These are phyloP conservation scores for Blastocystis hominis DNA, from an alignment of 352 stramenopile genomes.

Conservation along the genomic window DNA sequence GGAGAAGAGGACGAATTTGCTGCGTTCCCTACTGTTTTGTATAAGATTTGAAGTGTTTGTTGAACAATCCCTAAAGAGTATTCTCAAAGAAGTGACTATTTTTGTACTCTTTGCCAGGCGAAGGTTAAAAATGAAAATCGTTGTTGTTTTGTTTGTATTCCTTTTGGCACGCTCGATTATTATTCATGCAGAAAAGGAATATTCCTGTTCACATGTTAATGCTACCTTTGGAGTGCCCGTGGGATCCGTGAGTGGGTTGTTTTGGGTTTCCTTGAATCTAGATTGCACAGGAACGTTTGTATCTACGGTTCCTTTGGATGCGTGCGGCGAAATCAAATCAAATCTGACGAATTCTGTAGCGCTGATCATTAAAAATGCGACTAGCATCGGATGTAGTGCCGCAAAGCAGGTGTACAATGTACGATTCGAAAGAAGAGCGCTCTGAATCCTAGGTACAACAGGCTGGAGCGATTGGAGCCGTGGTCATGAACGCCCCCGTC, in stretches of 20 bases:
- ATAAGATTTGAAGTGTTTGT: slow-evolving; percentile 30
- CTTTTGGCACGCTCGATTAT: not conserved
- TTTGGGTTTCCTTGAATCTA: not conserved
- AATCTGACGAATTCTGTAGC: not conserved
- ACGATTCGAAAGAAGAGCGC: not conserved
- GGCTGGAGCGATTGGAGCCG: not conserved
- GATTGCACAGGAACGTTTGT: not conserved
- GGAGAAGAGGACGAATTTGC: slow-evolving; percentile 2
- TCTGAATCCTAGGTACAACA: not conserved
- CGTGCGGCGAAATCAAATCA: not conserved
- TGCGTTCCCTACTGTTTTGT: not conserved
- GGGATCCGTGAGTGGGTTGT: not conserved
- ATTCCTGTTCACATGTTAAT: not conserved
- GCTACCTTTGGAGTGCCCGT: slow-evolving; percentile 5
- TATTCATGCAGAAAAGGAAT: slow-evolving; percentile 23
- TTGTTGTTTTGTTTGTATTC: not conserved
- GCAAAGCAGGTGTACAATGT: slow-evolving; percentile 22
- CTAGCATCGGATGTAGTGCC: not conserved
- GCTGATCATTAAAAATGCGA: not conserved
- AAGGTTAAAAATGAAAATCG: not conserved
- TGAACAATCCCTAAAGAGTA: not conserved
- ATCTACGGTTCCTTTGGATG: not conserved
- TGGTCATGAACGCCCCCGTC: slow-evolving; percentile 10
- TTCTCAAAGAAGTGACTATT: not conserved
- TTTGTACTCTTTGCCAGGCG: not conserved